Conservation (phyloP, 768 basidiomycete genomes). For the Gelatoporia subvermispora region DNA sequence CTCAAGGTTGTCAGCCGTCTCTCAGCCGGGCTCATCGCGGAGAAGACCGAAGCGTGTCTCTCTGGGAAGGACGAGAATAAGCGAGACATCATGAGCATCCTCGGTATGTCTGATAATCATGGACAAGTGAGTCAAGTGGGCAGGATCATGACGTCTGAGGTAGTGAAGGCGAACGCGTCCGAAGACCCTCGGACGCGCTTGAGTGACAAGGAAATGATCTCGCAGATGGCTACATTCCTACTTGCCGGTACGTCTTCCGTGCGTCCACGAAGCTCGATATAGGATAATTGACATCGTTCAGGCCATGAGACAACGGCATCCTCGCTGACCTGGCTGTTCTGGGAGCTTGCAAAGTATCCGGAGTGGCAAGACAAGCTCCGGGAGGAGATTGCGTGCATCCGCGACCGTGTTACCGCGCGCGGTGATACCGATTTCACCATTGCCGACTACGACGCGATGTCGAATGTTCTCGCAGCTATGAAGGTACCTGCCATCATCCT, state of each 20-base stretch:
- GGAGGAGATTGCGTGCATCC: slow-evolving; percentile 22
- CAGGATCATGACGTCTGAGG: background rate
- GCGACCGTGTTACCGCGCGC: slow-evolving; percentile 14
- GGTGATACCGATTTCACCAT: slow-evolving; percentile 24
- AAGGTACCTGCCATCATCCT: slow-evolving; percentile 24
- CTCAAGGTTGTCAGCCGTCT: slow-evolving; percentile 19
- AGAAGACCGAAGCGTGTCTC: slow-evolving; percentile 18
- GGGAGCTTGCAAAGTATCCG: slow-evolving; percentile 23
- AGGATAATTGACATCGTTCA: background rate
- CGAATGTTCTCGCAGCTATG: slow-evolving; percentile 26
- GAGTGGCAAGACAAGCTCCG: slow-evolving; percentile 23
- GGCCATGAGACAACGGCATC: slow-evolving; percentile 30
- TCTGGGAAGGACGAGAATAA: slow-evolving; percentile 19
- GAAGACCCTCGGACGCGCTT: slow-evolving; percentile 24
- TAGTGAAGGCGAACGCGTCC: slow-evolving; percentile 27
- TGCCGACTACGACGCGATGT: slow-evolving; percentile 30
- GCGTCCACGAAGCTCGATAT: background rate
- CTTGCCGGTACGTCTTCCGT: slow-evolving; percentile 7
- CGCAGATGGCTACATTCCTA: slow-evolving; percentile 23
- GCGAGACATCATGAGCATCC: slow-evolving; percentile 31
- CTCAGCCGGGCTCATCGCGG: slow-evolving; percentile 17
- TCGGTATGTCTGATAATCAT: slow-evolving; percentile 15
- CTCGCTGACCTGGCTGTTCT: slow-evolving; percentile 26
- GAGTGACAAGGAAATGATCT: slow-evolving; percentile 27
- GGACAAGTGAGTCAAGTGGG: background rate